A percentile compares a stretch with the other conserved stretches of the same genome.
Evolutionary conservation across 345 rosid genomes (phyloP).

Genomic region (Hibiscus mutabilis): DNA sequence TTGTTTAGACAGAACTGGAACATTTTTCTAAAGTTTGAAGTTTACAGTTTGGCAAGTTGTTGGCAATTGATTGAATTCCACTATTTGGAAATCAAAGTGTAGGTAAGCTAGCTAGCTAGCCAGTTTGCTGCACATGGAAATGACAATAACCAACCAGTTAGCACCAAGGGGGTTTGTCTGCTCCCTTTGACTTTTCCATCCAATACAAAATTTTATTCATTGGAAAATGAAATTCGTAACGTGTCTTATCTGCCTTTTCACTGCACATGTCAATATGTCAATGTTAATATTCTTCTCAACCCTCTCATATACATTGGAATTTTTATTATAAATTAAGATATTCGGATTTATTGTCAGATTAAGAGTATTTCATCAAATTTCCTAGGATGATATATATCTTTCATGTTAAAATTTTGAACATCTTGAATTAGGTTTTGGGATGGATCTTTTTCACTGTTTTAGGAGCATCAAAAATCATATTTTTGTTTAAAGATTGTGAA

Average conservation of each 20-base stretch:
- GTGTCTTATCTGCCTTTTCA: conserved; percentile 13
- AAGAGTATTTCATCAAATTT: neutral
- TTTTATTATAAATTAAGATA: too few relatives aligned
- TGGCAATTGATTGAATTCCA: neutral
- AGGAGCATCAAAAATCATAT: neutral
- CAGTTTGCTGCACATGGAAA: conserved; percentile 16
- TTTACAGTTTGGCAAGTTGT: too few relatives aligned
- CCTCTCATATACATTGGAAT: too few relatives aligned
- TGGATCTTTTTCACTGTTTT: neutral
- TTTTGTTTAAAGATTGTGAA: neutral
- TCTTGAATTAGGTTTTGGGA: too few relatives aligned
- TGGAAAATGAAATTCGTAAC: conserved; percentile 16
- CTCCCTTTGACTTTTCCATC: conserved; percentile 20
- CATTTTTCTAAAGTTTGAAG: too few relatives aligned
- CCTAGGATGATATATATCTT: too few relatives aligned
- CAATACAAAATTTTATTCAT: too few relatives aligned
- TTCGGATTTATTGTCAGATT: too few relatives aligned
- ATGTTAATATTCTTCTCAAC: too few relatives aligned
- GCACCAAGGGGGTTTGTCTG: conserved; percentile 11
- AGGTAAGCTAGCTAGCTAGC: neutral
- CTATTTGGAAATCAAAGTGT: neutral
- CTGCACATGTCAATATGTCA: neutral
- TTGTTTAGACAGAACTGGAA: too few relatives aligned
- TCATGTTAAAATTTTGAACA: too few relatives aligned
- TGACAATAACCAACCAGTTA: conserved; percentile 16